These are phyloP conservation scores for Vigna reflexopilosa DNA, from an alignment of 306 rosid genomes.

Conservation along the genomic window DNA sequence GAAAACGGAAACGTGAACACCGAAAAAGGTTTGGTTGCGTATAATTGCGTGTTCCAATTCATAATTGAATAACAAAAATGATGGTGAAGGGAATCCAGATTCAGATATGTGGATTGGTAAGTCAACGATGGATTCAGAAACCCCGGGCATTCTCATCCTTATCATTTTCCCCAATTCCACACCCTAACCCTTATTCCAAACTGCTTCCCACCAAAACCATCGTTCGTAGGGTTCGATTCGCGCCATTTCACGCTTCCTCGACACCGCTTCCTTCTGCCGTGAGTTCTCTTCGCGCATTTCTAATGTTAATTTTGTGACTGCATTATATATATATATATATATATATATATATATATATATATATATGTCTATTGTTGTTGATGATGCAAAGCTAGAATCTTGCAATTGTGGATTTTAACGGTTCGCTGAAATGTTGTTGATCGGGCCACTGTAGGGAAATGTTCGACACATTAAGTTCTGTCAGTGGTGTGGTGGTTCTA, in stretches of 20 bases:
- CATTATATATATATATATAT: too few relatives aligned
- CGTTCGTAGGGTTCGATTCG: constrained; percentile 48
- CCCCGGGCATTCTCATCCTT: constrained; percentile 51
- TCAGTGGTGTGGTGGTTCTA: constrained; percentile 86
- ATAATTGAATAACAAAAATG: constrained; percentile 35
- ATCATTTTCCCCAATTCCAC: constrained; percentile 35
- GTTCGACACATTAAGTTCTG: constrained; percentile 73
- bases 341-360: too few relatives aligned
- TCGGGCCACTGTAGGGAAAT: constrained; percentile 54
- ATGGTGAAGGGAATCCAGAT: constrained; percentile 59
- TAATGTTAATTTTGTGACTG: neutral
- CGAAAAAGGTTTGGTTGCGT: neutral
- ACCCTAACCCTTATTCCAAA: constrained; percentile 45
- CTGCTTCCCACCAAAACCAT: constrained; percentile 8
- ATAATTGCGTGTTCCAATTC: neutral
- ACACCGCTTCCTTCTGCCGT: constrained; percentile 57
- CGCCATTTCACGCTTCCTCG: constrained; percentile 56
- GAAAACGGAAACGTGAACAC: neutral
- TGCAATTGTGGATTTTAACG: neutral
- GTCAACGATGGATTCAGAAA: constrained; percentile 57
- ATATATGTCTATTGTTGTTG: neutral
- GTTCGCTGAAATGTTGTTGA: constrained; percentile 15
- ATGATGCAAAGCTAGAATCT: neutral
- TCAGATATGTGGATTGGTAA: constrained; percentile 65
- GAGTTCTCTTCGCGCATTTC: constrained; percentile 39